These are phyloP conservation scores for Sporisorium exsertum DNA, from an alignment of 1,284 basidiomycete species.

Conservation along the genomic window DNA sequence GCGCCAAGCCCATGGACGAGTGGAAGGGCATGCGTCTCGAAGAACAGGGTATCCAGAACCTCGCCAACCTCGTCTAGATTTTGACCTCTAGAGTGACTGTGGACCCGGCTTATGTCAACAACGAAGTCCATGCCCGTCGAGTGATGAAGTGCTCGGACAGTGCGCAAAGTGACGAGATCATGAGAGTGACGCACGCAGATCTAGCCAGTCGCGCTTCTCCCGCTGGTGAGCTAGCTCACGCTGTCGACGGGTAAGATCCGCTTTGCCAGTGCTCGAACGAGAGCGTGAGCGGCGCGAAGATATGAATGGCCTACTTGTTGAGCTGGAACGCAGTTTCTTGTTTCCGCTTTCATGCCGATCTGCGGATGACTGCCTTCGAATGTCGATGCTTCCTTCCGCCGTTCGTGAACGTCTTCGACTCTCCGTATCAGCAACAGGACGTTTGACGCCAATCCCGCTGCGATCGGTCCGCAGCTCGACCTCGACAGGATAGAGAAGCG, in stretches of 20 bases:
- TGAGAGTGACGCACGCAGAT: conserved; percentile 30
- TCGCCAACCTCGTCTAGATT: conserved; percentile 48
- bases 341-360: not conserved
- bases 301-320: conserved; percentile 3
- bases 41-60: conserved; percentile 56
- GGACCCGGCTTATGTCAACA: too few species aligned
- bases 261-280: conserved; percentile 2
- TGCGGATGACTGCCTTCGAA: conserved; percentile 13
- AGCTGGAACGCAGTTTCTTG: conserved; percentile 9
- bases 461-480: conserved; percentile 24
- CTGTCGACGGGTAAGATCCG: conserved; percentile 13
- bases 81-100: too few species aligned
- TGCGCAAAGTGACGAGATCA: not conserved
- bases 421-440: not conserved
- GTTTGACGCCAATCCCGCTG: conserved; percentile 15
- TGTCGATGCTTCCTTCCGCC: conserved; percentile 22
- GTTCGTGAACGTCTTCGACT: conserved; percentile 13
- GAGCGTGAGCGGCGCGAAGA: conserved; percentile 4
- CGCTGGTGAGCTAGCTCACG: conserved; percentile 27
- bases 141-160: too few species aligned
- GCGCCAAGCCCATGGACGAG: conserved; percentile 59
- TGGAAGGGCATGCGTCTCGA: conserved; percentile 66
- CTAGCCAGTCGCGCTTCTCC: conserved; percentile 32
- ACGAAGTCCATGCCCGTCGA: too few species aligned
- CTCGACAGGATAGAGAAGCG: conserved; percentile 25